phyloP scores from a whole-genome alignment of 2,329 filamentous ascomycete genomes.

The Ramularia endophylla region DNA sequence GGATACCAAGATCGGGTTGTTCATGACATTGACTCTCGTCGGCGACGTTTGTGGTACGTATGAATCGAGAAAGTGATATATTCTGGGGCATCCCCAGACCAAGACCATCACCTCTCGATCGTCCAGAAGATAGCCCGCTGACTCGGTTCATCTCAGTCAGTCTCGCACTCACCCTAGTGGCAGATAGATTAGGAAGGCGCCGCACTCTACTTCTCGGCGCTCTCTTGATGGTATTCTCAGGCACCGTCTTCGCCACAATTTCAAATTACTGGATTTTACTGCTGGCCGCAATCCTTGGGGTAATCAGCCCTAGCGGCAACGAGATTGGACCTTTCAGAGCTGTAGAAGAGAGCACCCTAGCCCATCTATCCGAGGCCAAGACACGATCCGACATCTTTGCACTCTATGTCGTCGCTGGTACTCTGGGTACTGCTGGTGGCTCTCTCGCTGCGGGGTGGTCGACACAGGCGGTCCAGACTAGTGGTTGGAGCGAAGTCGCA shows the following conservation, averaged over 20 bases:
- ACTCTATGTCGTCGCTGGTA: constrained; percentile 28
- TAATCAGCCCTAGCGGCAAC: constrained; percentile 31
- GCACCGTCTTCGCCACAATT: constrained; percentile 24
- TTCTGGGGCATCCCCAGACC: too few species aligned
- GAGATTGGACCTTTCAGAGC: constrained; percentile 33
- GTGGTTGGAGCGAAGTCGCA: constrained; percentile 34
- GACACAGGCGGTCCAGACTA: constrained; percentile 29
- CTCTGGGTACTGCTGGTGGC: constrained; percentile 24
- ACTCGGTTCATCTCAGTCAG: too few species aligned
- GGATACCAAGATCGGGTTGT: too few species aligned
- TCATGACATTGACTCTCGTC: too few species aligned
- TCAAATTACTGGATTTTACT: constrained; percentile 28
- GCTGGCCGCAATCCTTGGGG: constrained; percentile 28
- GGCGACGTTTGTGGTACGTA: too few species aligned
- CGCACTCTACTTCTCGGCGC: constrained; percentile 25
- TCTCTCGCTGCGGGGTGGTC: constrained; percentile 33
- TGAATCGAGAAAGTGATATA: too few species aligned
- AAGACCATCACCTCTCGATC: too few species aligned
- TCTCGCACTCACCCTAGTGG: constrained; percentile 26
- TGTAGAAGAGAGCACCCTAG: constrained; percentile 30
- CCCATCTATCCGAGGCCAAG: constrained; percentile 24
- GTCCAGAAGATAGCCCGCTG: too few species aligned
- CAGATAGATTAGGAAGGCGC: constrained; percentile 27
- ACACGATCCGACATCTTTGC: constrained; percentile 27
- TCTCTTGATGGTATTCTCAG: constrained; percentile 25